Evolutionary conservation across 2,329 filamentous ascomycete species (phyloP).

Genomic region (Penicillium aurantiogriseum): DNA sequence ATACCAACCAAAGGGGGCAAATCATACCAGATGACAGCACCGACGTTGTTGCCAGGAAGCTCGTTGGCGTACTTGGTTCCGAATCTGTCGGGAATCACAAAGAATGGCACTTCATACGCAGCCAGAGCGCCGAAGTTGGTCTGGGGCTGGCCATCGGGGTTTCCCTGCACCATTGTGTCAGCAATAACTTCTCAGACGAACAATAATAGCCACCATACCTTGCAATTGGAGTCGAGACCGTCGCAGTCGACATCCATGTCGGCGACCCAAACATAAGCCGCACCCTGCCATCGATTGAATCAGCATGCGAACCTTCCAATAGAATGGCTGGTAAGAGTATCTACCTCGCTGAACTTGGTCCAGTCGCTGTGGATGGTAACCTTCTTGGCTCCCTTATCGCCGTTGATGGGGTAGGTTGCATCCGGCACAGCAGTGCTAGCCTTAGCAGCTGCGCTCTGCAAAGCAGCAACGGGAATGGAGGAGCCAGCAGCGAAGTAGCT

Average conservation of each 20-base stretch:
- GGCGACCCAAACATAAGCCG: constrained; percentile 30
- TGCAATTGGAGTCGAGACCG: constrained; percentile 29
- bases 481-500: constrained; percentile 29
- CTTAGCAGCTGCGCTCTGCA: constrained; percentile 26
- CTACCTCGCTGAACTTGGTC: constrained; percentile 24
- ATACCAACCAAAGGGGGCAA: no score
- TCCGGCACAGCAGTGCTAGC: constrained; percentile 23
- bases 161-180: constrained; percentile 21
- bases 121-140: constrained; percentile 33
- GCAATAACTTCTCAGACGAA: background rate
- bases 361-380: constrained; percentile 33
- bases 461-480: constrained; percentile 24
- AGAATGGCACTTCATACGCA: constrained; percentile 34
- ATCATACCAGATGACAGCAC: constrained; percentile 31
- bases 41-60: constrained; percentile 31
- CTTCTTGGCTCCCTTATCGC: constrained; percentile 13
- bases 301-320: background rate
- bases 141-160: constrained; percentile 25
- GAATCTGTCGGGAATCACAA: constrained; percentile 34
- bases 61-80: constrained; percentile 16
- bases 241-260: constrained; percentile 39
- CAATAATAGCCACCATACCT: constrained; percentile 8
- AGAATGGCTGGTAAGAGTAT: background rate
- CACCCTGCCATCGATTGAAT: constrained; percentile 18
- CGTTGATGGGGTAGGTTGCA: constrained; percentile 28